Base-by-base conservation (phyloP, 202 grass and related monocot species). In the Tripidium arundinaceum region DNA sequence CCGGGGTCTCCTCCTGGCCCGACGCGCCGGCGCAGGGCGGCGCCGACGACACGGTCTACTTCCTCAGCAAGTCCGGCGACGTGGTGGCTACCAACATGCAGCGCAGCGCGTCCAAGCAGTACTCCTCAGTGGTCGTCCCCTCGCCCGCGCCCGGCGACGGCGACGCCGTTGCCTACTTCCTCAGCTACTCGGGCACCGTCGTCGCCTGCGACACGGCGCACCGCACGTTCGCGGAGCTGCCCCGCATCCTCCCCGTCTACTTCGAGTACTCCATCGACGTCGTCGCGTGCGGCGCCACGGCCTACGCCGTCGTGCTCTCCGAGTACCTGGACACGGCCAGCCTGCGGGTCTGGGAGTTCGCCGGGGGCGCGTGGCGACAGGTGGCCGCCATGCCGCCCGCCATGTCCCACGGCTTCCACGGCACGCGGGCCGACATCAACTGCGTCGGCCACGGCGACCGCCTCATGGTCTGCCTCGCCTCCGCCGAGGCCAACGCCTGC, bases 241-340 rank as follows among this genome's bases (percentile, higher is more conserved):
- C 96, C 0, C 80, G 90, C 9, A 57, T 98, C 37, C 88, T 95
- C 2, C 96, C 96, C 0, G 71, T 46, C 9, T 78, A 85, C 68
- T 72, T 22, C 2, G 92, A 98, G 79, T 87, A 95, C 92, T 93
- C 92, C 2, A 90, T 98, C 47, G 95, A 95, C 80, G 82, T 98
- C 5, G 87, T 91, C 3, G 84, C 89, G 6, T 95, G 88, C 79
- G 75, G 31, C 36, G 90, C 65, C 4, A 39, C 41, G 1, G 83
- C 91, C 43, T 84, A 84, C 71, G 90, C 76, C 1, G 90, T 91
- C 8, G 88, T 98, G 4, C 90, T 98, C 21, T 91, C 96, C 28
- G 96, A 95, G 76, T 81, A 88, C 81, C 84, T 98, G 0, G 92
- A 86, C 54, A 77, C 90, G 5, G 79, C 96, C 19, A 95, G 83